Evolutionary conservation across 2,329 filamentous ascomycete genomes (phyloP).

Genomic region (Colletotrichum tanaceti): DNA sequence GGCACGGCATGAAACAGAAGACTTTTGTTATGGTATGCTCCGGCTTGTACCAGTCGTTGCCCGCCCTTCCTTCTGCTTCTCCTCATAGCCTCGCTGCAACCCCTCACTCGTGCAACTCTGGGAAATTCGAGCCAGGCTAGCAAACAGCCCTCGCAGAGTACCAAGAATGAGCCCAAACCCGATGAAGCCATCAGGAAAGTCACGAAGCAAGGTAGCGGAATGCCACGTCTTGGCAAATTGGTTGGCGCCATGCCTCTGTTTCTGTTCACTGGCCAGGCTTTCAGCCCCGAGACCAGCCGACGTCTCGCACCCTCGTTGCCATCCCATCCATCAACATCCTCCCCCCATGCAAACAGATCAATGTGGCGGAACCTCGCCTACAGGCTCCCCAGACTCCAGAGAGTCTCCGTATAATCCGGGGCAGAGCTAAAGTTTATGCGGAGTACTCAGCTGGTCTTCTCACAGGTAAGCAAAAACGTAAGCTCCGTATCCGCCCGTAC

Average conservation of each 20-base stretch:
- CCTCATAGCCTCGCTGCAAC: not conserved
- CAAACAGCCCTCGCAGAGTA: constrained; percentile 5
- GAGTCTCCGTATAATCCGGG: not conserved
- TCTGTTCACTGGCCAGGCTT: constrained; percentile 18
- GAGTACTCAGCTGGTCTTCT: not conserved
- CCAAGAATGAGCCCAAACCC: constrained; percentile 31
- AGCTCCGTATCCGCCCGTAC: not conserved
- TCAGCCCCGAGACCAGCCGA: constrained; percentile 13
- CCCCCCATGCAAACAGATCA: not conserved
- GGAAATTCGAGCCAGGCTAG: constrained; percentile 7
- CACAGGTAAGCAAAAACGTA: not conserved
- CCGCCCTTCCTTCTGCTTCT: not conserved
- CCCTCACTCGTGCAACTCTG: not conserved
- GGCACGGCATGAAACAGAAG: not conserved
- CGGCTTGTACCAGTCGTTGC: not conserved
- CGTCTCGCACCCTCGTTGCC: constrained; percentile 13
- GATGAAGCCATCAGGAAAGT: constrained; percentile 20
- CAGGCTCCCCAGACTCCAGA: not conserved
- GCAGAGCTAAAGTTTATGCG: not conserved
- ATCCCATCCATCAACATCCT: not conserved
- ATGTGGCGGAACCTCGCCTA: not conserved
- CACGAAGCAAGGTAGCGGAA: constrained; percentile 28
- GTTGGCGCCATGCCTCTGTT: constrained; percentile 18
- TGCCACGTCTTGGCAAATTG: constrained; percentile 36
- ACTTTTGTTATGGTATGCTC: not conserved